Evolutionary conservation across 2,329 filamentous ascomycete genomes (phyloP).

Genomic region (Fusarium pseudoanthophilum): DNA sequence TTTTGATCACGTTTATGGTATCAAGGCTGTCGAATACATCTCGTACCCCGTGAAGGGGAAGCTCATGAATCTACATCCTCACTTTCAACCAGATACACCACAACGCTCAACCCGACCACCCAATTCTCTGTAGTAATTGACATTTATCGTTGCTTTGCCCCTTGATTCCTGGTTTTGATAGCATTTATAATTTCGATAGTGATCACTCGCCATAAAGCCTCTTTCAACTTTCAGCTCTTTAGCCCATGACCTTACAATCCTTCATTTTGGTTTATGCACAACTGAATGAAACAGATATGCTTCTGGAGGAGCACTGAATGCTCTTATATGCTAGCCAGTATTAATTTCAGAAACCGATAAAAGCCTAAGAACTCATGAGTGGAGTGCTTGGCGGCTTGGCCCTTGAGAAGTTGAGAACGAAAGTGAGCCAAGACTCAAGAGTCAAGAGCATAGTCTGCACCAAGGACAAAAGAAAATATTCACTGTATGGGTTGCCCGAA

Average conservation of each 20-base stretch:
- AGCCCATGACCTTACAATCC: rapidly evolving
- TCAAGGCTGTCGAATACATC: too few relatives aligned
- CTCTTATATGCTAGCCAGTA: rapidly evolving
- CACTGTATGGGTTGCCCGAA: too few relatives aligned
- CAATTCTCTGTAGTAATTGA: too few relatives aligned
- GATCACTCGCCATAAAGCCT: rapidly evolving
- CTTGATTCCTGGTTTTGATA: not conserved
- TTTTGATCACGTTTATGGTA: too few relatives aligned
- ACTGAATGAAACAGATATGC: rapidly evolving
- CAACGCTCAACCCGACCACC: too few relatives aligned
- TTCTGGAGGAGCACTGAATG: rapidly evolving
- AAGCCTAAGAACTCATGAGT: rapidly evolving
- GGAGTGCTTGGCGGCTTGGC: not conserved
- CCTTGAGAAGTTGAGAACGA: not conserved
- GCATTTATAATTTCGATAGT: rapidly evolving
- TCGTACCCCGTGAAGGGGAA: too few relatives aligned
- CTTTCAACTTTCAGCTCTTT: not conserved
- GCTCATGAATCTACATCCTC: too few relatives aligned
- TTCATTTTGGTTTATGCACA: not conserved
- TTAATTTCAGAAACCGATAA: rapidly evolving
- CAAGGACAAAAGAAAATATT: too few relatives aligned
- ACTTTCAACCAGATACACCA: too few relatives aligned
- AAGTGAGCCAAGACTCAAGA: not conserved
- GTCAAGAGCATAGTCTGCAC: too few relatives aligned
- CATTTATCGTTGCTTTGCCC: too few relatives aligned